Conservation (phyloP, 2,329 filamentous ascomycete genomes). For the Hypoxylon sp. region DNA sequence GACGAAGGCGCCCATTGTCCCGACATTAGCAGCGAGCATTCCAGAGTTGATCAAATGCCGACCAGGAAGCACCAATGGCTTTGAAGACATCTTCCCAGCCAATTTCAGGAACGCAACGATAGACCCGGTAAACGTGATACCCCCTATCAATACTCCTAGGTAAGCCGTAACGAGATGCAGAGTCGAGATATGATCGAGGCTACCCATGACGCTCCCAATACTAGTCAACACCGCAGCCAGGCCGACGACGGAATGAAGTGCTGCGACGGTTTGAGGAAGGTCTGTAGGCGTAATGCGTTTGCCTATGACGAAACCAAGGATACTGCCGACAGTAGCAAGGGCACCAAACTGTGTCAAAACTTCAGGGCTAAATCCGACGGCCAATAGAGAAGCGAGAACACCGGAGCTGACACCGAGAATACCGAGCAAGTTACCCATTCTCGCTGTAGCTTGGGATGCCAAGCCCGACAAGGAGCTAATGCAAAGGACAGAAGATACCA, state of each 20-base stretch:
- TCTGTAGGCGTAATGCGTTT: slow-evolving; percentile 90
- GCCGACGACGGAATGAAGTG: slow-evolving; percentile 90
- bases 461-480: slow-evolving; percentile 87
- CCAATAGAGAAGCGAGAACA: slow-evolving; percentile 84
- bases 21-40: slow-evolving; percentile 81
- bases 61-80: slow-evolving; percentile 79
- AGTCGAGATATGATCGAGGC: slow-evolving; percentile 78
- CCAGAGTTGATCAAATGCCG: slow-evolving; percentile 82
- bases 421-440: slow-evolving; percentile 87
- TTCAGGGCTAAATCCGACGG: slow-evolving; percentile 84
- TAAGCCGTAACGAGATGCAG: slow-evolving; percentile 90
- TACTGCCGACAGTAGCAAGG: slow-evolving; percentile 79
- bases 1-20: slow-evolving; percentile 87
- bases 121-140: slow-evolving; percentile 91
- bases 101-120: slow-evolving; percentile 93
- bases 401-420: slow-evolving; percentile 88
- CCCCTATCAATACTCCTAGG: slow-evolving; percentile 86
- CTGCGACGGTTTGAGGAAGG: slow-evolving; percentile 89
- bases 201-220: slow-evolving; percentile 86
- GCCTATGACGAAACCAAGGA: slow-evolving; percentile 81
- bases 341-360: slow-evolving; percentile 84
- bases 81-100: slow-evolving; percentile 84
- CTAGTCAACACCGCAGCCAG: slow-evolving; percentile 90
- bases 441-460: slow-evolving; percentile 85
- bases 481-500: slow-evolving; percentile 87